A percentile compares a stretch with the other conserved stretches of the same genome.
Evolutionary conservation across 257 asterid genomes (phyloP).

Genomic region (Nicotiana tomentosiformis): DNA sequence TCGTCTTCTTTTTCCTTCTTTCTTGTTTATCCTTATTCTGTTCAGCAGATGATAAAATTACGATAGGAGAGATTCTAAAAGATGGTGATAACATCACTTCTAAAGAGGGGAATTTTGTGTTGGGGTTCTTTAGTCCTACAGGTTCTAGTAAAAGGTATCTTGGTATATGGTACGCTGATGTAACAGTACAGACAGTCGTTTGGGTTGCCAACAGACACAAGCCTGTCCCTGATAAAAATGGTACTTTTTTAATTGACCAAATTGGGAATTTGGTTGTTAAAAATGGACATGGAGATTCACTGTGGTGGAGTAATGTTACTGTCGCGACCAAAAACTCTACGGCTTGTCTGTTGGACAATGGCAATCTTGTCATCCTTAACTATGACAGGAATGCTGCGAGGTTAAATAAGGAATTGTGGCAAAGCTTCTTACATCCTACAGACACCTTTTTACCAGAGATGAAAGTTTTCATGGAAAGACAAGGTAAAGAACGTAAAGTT

Average conservation of each 20-base stretch:
- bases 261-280: slow-evolving; percentile 40
- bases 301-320: slow-evolving; percentile 45
- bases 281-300: slow-evolving; percentile 18
- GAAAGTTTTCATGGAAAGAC: slow-evolving; percentile 26
- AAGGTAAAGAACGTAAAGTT: slow-evolving; percentile 25
- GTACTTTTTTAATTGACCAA: slow-evolving; percentile 25
- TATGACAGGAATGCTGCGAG: neutral
- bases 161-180: slow-evolving; percentile 55
- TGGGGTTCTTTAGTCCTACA: slow-evolving; percentile 69
- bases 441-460: slow-evolving; percentile 62
- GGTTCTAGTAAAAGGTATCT: slow-evolving; percentile 41
- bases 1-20: slow-evolving; percentile 8
- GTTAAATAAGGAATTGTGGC: slow-evolving; percentile 23
- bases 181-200: slow-evolving; percentile 30
- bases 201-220: slow-evolving; percentile 78
- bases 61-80: slow-evolving; percentile 18
- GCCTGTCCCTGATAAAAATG: slow-evolving; percentile 43
- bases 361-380: slow-evolving; percentile 33
- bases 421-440: slow-evolving; percentile 54
- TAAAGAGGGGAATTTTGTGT: slow-evolving; percentile 24
- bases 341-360: slow-evolving; percentile 37
- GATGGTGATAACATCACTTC: slow-evolving; percentile 57
- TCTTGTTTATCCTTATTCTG: slow-evolving; percentile 16
- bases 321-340: slow-evolving; percentile 23
- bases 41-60: slow-evolving; percentile 27